Percentiles rank a stretch among this genome's conserved stretches.
Evolutionary conservation across 108 stramenopile genomes (phyloP).

Genomic region (Cyclostephanos invisitatus): DNA sequence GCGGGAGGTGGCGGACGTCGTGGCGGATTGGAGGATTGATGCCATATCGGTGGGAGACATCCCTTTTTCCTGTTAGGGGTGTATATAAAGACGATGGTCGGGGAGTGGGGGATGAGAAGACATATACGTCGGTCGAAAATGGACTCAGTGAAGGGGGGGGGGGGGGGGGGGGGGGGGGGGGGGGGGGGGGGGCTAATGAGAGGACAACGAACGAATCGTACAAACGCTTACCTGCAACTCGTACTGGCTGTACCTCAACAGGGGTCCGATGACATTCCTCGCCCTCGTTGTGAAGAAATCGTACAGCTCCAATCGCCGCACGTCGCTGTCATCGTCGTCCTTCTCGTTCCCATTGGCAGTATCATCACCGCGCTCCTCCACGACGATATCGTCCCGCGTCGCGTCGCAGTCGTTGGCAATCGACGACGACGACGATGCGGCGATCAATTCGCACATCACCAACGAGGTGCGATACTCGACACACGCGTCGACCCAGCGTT

Average conservation of each 20-base stretch:
- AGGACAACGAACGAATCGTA: neutral
- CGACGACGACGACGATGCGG: neutral
- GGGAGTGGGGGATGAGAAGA: neutral
- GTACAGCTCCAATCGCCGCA: constrained; percentile 51
- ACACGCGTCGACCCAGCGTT: constrained; percentile 50
- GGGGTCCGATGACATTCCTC: constrained; percentile 66
- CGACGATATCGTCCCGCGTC: too few species aligned
- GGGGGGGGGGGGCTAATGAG: neutral
- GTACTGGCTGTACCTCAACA: constrained; percentile 79
- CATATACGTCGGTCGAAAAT: neutral
- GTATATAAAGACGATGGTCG: too few species aligned
- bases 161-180: too few species aligned
- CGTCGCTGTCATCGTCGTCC: constrained; percentile 29
- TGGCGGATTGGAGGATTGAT: too few species aligned
- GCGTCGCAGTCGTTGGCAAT: too few species aligned
- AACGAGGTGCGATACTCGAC: constrained; percentile 59
- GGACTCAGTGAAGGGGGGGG: too few species aligned
- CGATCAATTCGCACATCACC: constrained; percentile 31
- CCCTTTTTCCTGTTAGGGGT: constrained; percentile 24
- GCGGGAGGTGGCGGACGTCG: too few species aligned
- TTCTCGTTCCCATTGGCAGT: too few species aligned
- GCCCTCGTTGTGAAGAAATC: constrained; percentile 79
- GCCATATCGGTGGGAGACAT: constrained; percentile 20
- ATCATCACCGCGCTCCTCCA: too few species aligned
- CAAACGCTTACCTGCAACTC: constrained; percentile 56